A percentile compares a stretch with the other conserved stretches of the same genome.
Evolutionary conservation across 208 protist genomes (phyloP).

Genomic region (Trypanosomatidae sp.): DNA sequence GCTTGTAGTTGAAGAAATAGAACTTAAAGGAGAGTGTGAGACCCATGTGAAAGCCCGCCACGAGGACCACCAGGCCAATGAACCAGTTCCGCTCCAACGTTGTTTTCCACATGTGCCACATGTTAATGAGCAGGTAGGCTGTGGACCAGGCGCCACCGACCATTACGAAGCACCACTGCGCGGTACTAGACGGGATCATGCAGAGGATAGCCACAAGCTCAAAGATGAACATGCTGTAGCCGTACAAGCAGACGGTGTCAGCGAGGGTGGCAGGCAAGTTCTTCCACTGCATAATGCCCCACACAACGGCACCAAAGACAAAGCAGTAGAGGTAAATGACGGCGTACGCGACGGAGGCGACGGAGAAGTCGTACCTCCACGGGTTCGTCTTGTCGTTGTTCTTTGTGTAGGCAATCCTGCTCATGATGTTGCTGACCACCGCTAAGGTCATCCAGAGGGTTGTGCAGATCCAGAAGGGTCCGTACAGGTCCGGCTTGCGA

Average conservation of each 20-base stretch:
- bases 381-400: slow-evolving; percentile 17
- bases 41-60: slow-evolving; percentile 64
- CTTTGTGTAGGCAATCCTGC: slow-evolving; percentile 54
- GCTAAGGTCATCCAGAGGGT: slow-evolving; percentile 89
- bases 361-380: slow-evolving; percentile 83
- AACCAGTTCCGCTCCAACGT: slow-evolving; percentile 70
- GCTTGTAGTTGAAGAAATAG: slow-evolving; percentile 87
- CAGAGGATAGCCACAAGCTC: slow-evolving; percentile 72
- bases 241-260: slow-evolving; percentile 85
- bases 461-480: slow-evolving; percentile 91
- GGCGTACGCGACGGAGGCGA: slow-evolving; percentile 65
- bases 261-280: slow-evolving; percentile 62
- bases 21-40: slow-evolving; percentile 86
- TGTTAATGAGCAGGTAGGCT: slow-evolving; percentile 73
- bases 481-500: slow-evolving; percentile 84
- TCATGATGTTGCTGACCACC: slow-evolving; percentile 84
- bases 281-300: slow-evolving; percentile 89
- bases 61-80: slow-evolving; percentile 58
- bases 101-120: slow-evolving; percentile 79
- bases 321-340: slow-evolving; percentile 91
- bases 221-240: slow-evolving; percentile 92
- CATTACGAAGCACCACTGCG: slow-evolving; percentile 80
- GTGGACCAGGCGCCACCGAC: slow-evolving; percentile 75
- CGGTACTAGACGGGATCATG: slow-evolving; percentile 54
- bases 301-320: slow-evolving; percentile 63